These are phyloP conservation scores for Serendipita sp. DNA, from an alignment of 768 basidiomycete species.

Conservation along the genomic window DNA sequence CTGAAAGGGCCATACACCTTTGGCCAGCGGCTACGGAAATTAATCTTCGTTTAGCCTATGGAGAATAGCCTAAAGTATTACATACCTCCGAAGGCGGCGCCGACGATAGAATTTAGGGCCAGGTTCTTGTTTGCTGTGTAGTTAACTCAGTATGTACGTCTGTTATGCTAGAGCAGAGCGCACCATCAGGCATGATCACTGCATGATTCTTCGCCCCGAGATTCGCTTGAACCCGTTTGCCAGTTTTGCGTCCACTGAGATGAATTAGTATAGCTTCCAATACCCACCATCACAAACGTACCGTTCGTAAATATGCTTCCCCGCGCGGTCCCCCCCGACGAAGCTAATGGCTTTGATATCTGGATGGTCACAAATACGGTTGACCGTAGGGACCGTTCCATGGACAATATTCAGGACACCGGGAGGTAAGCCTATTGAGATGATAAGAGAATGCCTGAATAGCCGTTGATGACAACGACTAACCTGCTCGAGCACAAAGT, in stretches of 20 bases:
- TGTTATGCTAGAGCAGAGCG: constrained; percentile 11
- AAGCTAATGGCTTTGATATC: constrained; percentile 89
- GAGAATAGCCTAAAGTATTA: constrained; percentile 14
- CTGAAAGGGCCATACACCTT: constrained; percentile 92
- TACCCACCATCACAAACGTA: constrained; percentile 14
- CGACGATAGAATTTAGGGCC: constrained; percentile 78
- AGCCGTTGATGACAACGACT: constrained; percentile 19
- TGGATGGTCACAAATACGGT: constrained; percentile 85
- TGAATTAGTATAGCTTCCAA: background rate
- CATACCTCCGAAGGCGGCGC: constrained; percentile 67
- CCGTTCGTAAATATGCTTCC: constrained; percentile 87
- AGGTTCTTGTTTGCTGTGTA: constrained; percentile 68
- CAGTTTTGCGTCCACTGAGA: constrained; percentile 54
- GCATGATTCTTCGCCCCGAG: constrained; percentile 97
- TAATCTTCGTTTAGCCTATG: constrained; percentile 6
- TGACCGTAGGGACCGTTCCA: constrained; percentile 78
- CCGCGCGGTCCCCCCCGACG: constrained; percentile 86
- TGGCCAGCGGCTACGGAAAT: constrained; percentile 61
- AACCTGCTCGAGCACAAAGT: constrained; percentile 65
- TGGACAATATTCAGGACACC: constrained; percentile 90
- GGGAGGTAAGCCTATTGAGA: constrained; percentile 35
- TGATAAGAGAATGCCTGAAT: background rate
- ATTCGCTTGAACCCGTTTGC: constrained; percentile 80
- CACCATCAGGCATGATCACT: constrained; percentile 86
- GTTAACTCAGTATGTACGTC: background rate